Percentiles rank a stretch among this genome's conserved stretches.
These are phyloP conservation scores for Teratosphaeria nubilosa DNA, from an alignment of 2,329 filamentous ascomycete genomes.

Conservation along the genomic window DNA sequence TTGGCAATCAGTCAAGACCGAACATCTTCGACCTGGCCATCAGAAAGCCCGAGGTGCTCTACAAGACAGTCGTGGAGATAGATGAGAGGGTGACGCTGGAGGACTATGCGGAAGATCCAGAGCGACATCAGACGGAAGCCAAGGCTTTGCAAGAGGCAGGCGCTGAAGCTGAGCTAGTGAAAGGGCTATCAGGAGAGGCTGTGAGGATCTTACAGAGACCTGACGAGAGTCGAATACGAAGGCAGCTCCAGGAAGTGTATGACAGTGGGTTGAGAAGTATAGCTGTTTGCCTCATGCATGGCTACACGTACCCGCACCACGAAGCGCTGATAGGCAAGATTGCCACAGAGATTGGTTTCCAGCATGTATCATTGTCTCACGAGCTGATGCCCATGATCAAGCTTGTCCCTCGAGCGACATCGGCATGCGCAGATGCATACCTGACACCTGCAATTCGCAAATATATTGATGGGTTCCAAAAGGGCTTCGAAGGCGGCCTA, in stretches of 20 bases:
- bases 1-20: conserved; percentile 82
- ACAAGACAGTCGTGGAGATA: conserved; percentile 76
- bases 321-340: conserved; percentile 68
- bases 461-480: conserved; percentile 67
- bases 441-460: conserved; percentile 69
- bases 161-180: conserved; percentile 48
- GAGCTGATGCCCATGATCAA: conserved; percentile 86
- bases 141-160: conserved; percentile 39
- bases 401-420: conserved; percentile 63
- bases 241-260: conserved; percentile 56
- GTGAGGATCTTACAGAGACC: conserved; percentile 60
- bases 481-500: conserved; percentile 70
- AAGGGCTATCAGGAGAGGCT: conserved; percentile 63
- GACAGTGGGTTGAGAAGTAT: conserved; percentile 67
- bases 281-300: conserved; percentile 84
- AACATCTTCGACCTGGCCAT: conserved; percentile 89
- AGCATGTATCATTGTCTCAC: conserved; percentile 71
- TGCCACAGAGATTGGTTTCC: conserved; percentile 70
- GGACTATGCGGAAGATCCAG: conserved; percentile 82
- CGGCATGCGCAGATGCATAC: conserved; percentile 70
- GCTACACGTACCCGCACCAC: conserved; percentile 82
- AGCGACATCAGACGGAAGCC: conserved; percentile 48
- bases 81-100: conserved; percentile 86
- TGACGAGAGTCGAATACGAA: conserved; percentile 44
- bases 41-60: conserved; percentile 74